Conservation (phyloP, 495 filamentous ascomycete species). For the Xylaria venustula region DNA sequence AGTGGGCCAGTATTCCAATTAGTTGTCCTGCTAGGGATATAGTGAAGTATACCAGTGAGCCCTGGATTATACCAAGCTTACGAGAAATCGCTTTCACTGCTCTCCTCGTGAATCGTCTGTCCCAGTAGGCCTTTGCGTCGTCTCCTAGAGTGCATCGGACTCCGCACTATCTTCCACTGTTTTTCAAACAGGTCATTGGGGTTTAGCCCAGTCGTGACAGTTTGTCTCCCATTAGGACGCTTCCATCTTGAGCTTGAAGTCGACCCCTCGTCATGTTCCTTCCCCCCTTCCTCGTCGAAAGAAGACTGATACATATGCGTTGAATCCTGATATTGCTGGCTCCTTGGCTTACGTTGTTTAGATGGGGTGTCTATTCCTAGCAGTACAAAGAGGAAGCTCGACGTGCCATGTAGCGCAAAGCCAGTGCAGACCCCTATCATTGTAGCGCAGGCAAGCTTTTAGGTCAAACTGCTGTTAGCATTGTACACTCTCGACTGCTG, state of each 20-base stretch:
- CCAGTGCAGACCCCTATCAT: conserved; percentile 57
- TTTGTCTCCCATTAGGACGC: conserved; percentile 3
- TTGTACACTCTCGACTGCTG: no score
- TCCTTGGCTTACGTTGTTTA: background rate
- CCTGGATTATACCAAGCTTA: background rate
- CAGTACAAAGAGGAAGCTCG: conserved; percentile 36
- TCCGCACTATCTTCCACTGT: conserved; percentile 24
- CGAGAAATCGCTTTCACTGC: conserved; percentile 40
- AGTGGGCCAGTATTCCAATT: background rate
- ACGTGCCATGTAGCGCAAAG: conserved; percentile 45
- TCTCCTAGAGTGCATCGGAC: conserved; percentile 27
- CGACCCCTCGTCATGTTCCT: conserved; percentile 21
- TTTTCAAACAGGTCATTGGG: conserved; percentile 20
- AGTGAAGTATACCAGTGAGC: background rate
- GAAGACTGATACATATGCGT: conserved; percentile 1
- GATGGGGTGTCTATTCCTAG: conserved; percentile 35
- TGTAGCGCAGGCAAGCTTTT: conserved; percentile 55
- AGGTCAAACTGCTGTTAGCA: conserved; percentile 13
- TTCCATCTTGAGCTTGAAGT: conserved; percentile 15
- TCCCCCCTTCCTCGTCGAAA: conserved; percentile 34
- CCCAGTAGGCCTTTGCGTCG: conserved; percentile 44
- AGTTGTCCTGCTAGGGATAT: background rate
- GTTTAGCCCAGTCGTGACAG: conserved; percentile 12
- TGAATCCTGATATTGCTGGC: conserved; percentile 10
- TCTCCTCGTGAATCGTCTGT: conserved; percentile 68